These are phyloP conservation scores for Vitis rupestris DNA, from an alignment of 164 flowering plant species.

Conservation along the genomic window DNA sequence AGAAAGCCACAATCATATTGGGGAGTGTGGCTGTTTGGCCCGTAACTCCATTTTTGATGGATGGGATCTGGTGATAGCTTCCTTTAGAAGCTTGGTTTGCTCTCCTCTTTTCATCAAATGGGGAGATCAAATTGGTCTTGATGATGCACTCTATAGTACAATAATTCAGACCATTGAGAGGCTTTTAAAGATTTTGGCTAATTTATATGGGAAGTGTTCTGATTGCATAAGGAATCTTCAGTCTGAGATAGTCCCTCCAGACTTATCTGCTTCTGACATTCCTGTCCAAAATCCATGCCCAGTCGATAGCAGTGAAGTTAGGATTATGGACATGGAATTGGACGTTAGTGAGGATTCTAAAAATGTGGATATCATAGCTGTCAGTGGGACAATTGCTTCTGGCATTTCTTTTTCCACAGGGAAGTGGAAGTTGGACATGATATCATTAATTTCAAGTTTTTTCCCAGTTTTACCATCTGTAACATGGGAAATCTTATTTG, in stretches of 20 bases:
- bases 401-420: slow-evolving; percentile 27
- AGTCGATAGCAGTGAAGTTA: slow-evolving; percentile 25
- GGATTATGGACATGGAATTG: slow-evolving; percentile 79
- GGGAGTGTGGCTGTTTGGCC: slow-evolving; percentile 32
- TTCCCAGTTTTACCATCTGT: slow-evolving; percentile 50
- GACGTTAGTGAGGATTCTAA: slow-evolving; percentile 56
- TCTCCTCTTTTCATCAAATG: slow-evolving; percentile 47
- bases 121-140: slow-evolving; percentile 28
- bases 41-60: slow-evolving; percentile 29
- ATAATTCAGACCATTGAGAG: slow-evolving; percentile 47
- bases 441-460: slow-evolving; percentile 67
- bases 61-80: slow-evolving; percentile 27
- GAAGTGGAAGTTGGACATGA: slow-evolving; percentile 64
- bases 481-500: slow-evolving; percentile 72
- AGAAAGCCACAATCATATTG: slow-evolving; percentile 32
- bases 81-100: slow-evolving; percentile 49
- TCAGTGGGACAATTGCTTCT: slow-evolving; percentile 28
- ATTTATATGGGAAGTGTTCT: slow-evolving; percentile 46
- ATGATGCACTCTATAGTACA: slow-evolving; percentile 23
- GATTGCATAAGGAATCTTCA: slow-evolving; percentile 22
- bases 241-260: slow-evolving; percentile 27
- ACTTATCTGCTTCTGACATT: slow-evolving; percentile 24
- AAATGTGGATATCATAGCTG: slow-evolving; percentile 41
- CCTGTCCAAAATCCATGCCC: slow-evolving; percentile 19
- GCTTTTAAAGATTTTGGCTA: slow-evolving; percentile 54